Conservation (phyloP, 176 grass and related monocot genomes). For the sorghum (Sorghum bicolor) region DNA sequence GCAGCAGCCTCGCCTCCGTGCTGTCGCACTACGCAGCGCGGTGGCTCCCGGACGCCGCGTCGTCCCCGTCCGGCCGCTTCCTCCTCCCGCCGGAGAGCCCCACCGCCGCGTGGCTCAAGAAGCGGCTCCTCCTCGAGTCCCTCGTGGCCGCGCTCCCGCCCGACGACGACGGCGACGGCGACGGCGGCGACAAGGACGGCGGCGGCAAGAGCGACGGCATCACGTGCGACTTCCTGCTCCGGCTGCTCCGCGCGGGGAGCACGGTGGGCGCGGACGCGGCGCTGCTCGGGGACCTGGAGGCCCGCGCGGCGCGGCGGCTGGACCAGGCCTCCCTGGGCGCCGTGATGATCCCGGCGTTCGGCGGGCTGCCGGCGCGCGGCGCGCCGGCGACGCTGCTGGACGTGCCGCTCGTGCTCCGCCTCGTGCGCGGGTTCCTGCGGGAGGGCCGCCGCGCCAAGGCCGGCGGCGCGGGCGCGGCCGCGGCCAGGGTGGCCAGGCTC, state of each 20-base stretch:
- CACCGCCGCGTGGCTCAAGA: conserved; percentile 77
- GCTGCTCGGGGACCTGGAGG: conserved; percentile 62
- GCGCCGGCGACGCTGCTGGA: conserved; percentile 57
- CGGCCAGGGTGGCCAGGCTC: conserved; percentile 67
- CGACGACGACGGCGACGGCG: conserved; percentile 3
- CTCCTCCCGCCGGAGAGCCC: conserved; percentile 58
- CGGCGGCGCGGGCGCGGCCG: conserved; percentile 45
- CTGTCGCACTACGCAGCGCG: conserved; percentile 72
- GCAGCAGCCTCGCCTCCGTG: conserved; percentile 57
- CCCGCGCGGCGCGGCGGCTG: conserved; percentile 62
- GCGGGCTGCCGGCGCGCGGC: background rate
- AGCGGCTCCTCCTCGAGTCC: conserved; percentile 75
- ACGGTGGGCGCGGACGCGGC: conserved; percentile 64
- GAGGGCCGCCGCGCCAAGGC: background rate
- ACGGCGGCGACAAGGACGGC: background rate
- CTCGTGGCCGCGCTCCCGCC: conserved; percentile 74
- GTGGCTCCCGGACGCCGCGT: conserved; percentile 77
- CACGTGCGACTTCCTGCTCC: conserved; percentile 70
- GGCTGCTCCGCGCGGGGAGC: conserved; percentile 57
- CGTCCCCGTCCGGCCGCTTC: conserved; percentile 47
- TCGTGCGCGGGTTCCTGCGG: conserved; percentile 48
- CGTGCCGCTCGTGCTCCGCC: conserved; percentile 62
- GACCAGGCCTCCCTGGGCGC: conserved; percentile 71
- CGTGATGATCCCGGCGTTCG: conserved; percentile 81
- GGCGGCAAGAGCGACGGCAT: conserved; percentile 18